A percentile compares a stretch with the other conserved stretches of the same genome.
These are phyloP conservation scores for Hyphopichia homilentoma DNA, from an alignment of 805 yeast genomes.

Conservation along the genomic window DNA sequence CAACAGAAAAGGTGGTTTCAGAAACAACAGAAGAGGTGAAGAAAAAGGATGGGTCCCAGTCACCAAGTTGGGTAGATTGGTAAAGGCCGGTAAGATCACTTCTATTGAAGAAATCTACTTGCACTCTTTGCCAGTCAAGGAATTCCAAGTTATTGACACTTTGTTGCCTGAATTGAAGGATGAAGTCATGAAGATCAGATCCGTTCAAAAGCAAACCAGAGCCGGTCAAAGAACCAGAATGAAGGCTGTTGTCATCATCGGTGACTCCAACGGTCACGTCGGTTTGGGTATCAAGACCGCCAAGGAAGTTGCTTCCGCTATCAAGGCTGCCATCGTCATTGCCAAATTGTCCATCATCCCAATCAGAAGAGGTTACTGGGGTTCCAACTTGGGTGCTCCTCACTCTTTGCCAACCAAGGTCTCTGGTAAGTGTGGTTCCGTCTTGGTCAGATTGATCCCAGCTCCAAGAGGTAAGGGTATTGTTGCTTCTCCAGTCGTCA, in stretches of 20 bases:
- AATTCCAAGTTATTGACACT: conserved; percentile 96
- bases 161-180: conserved; percentile 94
- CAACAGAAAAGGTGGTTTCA: conserved; percentile 54
- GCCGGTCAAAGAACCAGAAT: conserved; percentile 99
- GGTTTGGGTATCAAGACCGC: conserved; percentile 99
- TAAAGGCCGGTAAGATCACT: conserved; percentile 96
- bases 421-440: conserved; percentile 99
- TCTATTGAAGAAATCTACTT: conserved; percentile 97
- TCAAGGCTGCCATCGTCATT: conserved; percentile 98
- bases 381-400: conserved; percentile 98
- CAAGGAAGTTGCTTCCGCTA: conserved; percentile 99
- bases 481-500: conserved; percentile 99
- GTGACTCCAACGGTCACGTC: conserved; percentile 99
- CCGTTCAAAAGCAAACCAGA: conserved; percentile 99
- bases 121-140: conserved; percentile 99
- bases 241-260: conserved; percentile 99
- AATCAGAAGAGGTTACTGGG: conserved; percentile 99
- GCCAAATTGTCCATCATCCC: conserved; percentile 99
- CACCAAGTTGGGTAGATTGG: conserved; percentile 99
- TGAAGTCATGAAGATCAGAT: conserved; percentile 99
- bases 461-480: conserved; percentile 99
- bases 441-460: conserved; percentile 96
- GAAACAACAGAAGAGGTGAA: conserved; percentile 78
- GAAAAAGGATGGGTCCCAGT: conserved; percentile 99
- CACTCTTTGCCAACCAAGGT: conserved; percentile 98